Percentiles rank a stretch among this genome's conserved stretches.
phyloP scores from a whole-genome alignment of 176 grass and related monocot species.

The Musa acuminata region DNA sequence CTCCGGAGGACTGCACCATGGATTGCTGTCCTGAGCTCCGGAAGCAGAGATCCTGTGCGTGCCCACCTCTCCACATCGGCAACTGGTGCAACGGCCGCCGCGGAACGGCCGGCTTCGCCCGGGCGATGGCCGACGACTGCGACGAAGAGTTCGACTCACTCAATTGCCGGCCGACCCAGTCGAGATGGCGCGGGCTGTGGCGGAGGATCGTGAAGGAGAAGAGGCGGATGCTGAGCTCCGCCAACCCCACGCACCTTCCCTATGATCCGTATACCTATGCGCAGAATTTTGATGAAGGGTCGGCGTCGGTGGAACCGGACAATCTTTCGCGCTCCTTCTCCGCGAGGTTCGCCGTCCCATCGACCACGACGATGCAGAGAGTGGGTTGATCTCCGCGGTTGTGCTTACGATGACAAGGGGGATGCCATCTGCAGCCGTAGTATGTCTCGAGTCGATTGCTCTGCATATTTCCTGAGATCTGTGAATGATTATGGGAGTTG shows the following conservation, averaged over 20 bases:
- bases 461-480: too few relatives aligned
- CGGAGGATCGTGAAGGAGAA: slow-evolving; percentile 25
- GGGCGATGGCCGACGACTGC: slow-evolving; percentile 1
- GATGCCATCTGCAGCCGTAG: too few relatives aligned
- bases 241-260: not conserved
- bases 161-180: not conserved
- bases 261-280: slow-evolving; percentile 78
- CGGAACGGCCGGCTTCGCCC: slow-evolving; percentile 6
- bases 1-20: not conserved
- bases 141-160: slow-evolving; percentile 1
- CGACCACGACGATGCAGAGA: too few relatives aligned
- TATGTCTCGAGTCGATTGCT: too few relatives aligned
- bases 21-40: slow-evolving; percentile 1
- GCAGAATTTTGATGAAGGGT: slow-evolving; percentile 90
- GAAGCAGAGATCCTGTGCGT: not conserved
- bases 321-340: slow-evolving; percentile 89
- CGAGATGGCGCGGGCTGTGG: slow-evolving; percentile 29
- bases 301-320: slow-evolving; percentile 66
- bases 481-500: too few relatives aligned
- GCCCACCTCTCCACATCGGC: slow-evolving; percentile 29
- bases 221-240: not conserved
- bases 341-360: slow-evolving; percentile 47
- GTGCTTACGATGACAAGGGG: too few relatives aligned
- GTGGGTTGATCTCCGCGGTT: too few relatives aligned
- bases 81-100: slow-evolving; percentile 32